These are phyloP conservation scores for Plenodomus tracheiphilus DNA, from an alignment of 2,329 filamentous ascomycete genomes.

Conservation along the genomic window DNA sequence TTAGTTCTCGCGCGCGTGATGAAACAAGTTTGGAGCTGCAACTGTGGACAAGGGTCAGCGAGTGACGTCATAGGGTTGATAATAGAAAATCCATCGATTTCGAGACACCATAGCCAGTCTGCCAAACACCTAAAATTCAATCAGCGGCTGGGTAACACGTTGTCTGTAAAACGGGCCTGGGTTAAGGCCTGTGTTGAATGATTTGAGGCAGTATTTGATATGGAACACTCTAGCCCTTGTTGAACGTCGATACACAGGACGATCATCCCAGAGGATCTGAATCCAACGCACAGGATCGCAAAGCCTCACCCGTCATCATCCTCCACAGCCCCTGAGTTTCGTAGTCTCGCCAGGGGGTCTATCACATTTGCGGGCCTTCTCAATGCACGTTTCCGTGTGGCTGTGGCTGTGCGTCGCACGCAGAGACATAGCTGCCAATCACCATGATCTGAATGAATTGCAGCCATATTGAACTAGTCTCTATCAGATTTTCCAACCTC, in stretches of 20 bases:
- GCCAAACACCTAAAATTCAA: too few species aligned
- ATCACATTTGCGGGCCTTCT: background rate
- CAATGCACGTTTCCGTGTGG: background rate
- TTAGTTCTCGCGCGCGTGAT: slow-evolving; percentile 13
- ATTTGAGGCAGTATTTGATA: too few species aligned
- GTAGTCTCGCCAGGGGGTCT: background rate
- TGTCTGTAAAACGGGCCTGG: background rate
- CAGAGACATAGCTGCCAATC: background rate
- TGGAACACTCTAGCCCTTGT: too few species aligned
- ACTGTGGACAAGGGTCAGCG: slow-evolving; percentile 8
- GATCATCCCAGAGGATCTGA: background rate
- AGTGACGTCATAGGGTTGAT: slow-evolving; percentile 12
- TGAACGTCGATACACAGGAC: background rate
- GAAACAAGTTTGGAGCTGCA: slow-evolving; percentile 11
- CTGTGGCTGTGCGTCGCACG: slow-evolving; percentile 2
- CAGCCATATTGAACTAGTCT: background rate
- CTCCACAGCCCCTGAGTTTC: background rate
- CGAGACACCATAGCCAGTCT: background rate
- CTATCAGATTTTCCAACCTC: background rate
- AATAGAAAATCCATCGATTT: background rate
- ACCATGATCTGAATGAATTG: background rate
- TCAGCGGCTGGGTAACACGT: too few species aligned
- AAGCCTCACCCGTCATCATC: background rate
- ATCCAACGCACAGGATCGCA: background rate
- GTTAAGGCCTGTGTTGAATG: background rate